A percentile compares a stretch with the other conserved stretches of the same genome.
phyloP scores from a whole-genome alignment of 129 eudicot genomes.

The Flaveria brownii region DNA sequence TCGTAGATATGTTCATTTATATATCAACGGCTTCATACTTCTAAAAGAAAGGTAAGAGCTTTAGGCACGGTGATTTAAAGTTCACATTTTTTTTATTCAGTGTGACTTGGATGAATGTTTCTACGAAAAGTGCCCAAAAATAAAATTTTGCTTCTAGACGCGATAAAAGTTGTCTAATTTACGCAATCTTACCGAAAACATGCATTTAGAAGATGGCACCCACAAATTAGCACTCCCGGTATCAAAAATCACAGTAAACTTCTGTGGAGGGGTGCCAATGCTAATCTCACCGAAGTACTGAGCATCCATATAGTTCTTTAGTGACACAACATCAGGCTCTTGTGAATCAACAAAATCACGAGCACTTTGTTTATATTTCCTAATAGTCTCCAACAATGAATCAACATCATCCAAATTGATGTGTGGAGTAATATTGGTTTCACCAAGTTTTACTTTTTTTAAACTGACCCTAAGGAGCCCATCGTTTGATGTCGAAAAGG shows the following conservation, averaged over 20 bases:
- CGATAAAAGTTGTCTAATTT: neutral
- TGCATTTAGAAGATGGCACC: slow-evolving; percentile 71
- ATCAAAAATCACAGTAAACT: slow-evolving; percentile 62
- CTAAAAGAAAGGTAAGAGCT: neutral
- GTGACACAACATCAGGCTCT: slow-evolving; percentile 51
- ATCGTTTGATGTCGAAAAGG: slow-evolving; percentile 43
- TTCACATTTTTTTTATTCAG: neutral
- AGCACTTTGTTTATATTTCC: slow-evolving; percentile 23
- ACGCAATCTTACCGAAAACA: slow-evolving; percentile 50
- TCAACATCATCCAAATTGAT: slow-evolving; percentile 37
- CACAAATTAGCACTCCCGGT: slow-evolving; percentile 68
- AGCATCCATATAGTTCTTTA: slow-evolving; percentile 75
- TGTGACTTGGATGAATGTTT: too few relatives aligned
- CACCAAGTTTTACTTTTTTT: slow-evolving; percentile 46
- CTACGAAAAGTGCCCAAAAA: too few relatives aligned
- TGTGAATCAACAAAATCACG: slow-evolving; percentile 29
- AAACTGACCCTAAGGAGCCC: slow-evolving; percentile 55
- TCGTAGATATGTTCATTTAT: neutral
- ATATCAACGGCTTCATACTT: neutral
- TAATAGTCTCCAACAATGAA: slow-evolving; percentile 33
- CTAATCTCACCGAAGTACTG: slow-evolving; percentile 67
- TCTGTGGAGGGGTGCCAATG: slow-evolving; percentile 65
- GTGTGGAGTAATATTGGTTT: slow-evolving; percentile 40
- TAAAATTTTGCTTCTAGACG: neutral
- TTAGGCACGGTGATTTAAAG: neutral